Base-by-base conservation (phyloP, 176 grass and related monocot genomes). In the Aechmea fasciata region DNA sequence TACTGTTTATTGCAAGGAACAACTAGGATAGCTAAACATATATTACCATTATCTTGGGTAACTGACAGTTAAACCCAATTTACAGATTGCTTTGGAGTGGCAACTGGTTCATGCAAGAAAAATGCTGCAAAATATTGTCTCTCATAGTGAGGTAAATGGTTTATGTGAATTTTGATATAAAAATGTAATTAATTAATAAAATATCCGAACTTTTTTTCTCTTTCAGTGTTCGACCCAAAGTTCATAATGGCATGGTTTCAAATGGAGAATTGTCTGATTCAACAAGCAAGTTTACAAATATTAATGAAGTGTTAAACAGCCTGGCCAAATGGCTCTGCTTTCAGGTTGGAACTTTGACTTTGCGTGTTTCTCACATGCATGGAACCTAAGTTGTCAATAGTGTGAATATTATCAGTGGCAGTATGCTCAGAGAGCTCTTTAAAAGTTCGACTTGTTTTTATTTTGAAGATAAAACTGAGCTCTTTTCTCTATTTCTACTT, bases 91-190 rank as follows among this genome's bases (percentile, higher is more conserved):
- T 97, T n/a, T 92, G 75, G 81, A 92, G 90, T 81, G 84, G 82
- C 19, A 97, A 90, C 71, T 92, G 89, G 94, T 93, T 97, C 7
- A 80, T 97, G 69, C 84, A 97, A 87, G 94, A 97, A 76, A 97
- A 90, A 79, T 85, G 84, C 70, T 87, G 86, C 50, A 92, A 90
- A 72, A 85, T 97, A 85, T 87, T 97, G 71, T 87, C 84, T 57
- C 49, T 76, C 19, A 73, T 97, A 79, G 81, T 92, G 78, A 90
- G 93, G 93, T 97, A 81, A 26, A 10, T 23, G 11, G 8, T 64
- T 11, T 51, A 7, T 11, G 52, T 19, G 50, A 55, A 62, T 25
- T 15, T 25, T 69, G 9, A 51, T 66, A 9, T 29, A 29, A 41
- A 74, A 19, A 52, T 3, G 48, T 53, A 29, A 18, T 50, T 65